Evolutionary conservation across 768 basidiomycete species (phyloP).

Genomic region (Tylopilus rubrobrunneus): DNA sequence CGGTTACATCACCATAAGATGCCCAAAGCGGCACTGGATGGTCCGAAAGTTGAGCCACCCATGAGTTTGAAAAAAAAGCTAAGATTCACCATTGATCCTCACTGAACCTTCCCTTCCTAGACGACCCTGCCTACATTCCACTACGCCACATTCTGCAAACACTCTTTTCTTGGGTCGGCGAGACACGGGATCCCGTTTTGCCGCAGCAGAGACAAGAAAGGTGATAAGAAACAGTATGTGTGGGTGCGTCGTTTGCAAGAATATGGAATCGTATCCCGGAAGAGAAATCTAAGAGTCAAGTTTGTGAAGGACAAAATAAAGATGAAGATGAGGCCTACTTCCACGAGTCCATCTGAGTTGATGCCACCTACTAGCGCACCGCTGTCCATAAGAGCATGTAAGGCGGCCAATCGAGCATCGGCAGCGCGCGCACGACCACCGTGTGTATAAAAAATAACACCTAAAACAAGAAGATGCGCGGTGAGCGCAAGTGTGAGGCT

Average conservation of each 20-base stretch:
- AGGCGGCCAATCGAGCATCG: constrained; percentile 46
- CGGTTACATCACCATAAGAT: constrained; percentile 45
- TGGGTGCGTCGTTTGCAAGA: constrained; percentile 64
- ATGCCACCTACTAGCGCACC: constrained; percentile 39
- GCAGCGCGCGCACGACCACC: constrained; percentile 46
- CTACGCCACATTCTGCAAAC: constrained; percentile 63
- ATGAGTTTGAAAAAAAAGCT: background rate
- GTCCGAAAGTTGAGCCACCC: background rate
- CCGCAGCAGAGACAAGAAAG: constrained; percentile 61
- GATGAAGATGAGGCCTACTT: constrained; percentile 31
- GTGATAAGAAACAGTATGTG: constrained; percentile 59
- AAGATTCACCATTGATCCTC: constrained; percentile 12
- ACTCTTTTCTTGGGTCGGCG: constrained; percentile 69
- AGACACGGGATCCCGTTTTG: constrained; percentile 72
- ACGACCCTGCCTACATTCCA: constrained; percentile 43
- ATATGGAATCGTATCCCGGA: constrained; percentile 41
- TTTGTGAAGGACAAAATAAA: background rate
- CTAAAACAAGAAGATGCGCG: constrained; percentile 60
- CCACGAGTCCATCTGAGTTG: constrained; percentile 36
- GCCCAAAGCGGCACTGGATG: constrained; percentile 53
- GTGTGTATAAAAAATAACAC: constrained; percentile 61
- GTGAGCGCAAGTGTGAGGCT: constrained; percentile 38
- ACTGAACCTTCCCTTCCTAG: constrained; percentile 20
- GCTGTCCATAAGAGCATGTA: constrained; percentile 68
- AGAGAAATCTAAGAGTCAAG: constrained; percentile 24